Evolutionary conservation across 2,329 filamentous ascomycete species (phyloP).

Genomic region (Cladosporium sphaerospermum): DNA sequence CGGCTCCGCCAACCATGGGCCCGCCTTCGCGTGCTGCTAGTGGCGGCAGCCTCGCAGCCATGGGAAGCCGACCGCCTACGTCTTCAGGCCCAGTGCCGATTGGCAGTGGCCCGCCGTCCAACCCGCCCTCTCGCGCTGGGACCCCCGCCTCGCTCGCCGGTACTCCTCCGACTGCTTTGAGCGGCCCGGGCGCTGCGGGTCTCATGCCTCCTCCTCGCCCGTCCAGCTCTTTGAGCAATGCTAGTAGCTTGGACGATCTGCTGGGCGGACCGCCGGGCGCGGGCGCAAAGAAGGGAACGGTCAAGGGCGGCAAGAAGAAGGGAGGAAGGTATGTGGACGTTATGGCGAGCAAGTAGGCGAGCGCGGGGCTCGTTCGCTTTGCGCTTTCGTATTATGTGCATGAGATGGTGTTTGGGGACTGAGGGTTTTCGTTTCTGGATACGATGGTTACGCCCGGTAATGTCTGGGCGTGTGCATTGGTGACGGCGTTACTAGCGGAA

Average conservation of each 20-base stretch:
- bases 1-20: slow-evolving; percentile 43
- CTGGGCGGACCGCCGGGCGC: slow-evolving; percentile 57
- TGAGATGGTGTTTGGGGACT: not conserved
- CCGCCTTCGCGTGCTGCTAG: slow-evolving; percentile 25
- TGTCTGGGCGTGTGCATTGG: too few species aligned
- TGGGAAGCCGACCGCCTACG: slow-evolving; percentile 13
- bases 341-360: slow-evolving; percentile 53
- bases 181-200: slow-evolving; percentile 13
- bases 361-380: not conserved
- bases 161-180: slow-evolving; percentile 5
- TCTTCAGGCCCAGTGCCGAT: slow-evolving; percentile 11
- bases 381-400: not conserved
- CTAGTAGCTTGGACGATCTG: slow-evolving; percentile 80
- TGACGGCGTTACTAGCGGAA: too few species aligned
- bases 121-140: slow-evolving; percentile 25
- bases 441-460: too few species aligned
- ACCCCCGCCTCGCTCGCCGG: slow-evolving; percentile 21
- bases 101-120: slow-evolving; percentile 15
- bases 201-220: slow-evolving; percentile 4
- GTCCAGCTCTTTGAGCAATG: slow-evolving; percentile 2
- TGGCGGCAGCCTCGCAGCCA: not conserved
- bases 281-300: slow-evolving; percentile 49
- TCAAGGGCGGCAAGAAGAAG: slow-evolving; percentile 69
- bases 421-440: too few species aligned
- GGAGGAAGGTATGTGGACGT: slow-evolving; percentile 90